These are phyloP conservation scores for Camelina hispida DNA, from an alignment of 345 rosid species.

Conservation along the genomic window DNA sequence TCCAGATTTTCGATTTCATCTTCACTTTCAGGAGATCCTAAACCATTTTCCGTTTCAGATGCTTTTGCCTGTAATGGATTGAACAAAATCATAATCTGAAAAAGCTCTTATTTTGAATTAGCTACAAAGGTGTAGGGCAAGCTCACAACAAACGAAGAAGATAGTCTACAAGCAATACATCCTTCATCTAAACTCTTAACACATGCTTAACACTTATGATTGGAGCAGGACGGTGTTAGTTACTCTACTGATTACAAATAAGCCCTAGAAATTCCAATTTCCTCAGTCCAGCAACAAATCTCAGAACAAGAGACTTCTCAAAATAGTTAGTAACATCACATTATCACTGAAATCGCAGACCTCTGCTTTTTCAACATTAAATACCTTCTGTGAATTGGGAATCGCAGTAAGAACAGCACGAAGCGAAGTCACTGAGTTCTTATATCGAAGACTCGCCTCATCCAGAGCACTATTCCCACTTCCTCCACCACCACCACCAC, in stretches of 20 bases:
- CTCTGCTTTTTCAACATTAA: background rate
- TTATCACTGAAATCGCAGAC: background rate
- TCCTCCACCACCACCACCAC: constrained; percentile 51
- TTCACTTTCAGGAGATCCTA: constrained; percentile 54
- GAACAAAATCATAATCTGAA: background rate
- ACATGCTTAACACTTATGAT: background rate
- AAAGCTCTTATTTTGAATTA: constrained; percentile 2
- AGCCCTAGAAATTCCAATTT: constrained; percentile 11
- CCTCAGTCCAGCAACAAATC: constrained; percentile 11
- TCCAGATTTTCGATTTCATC: constrained; percentile 73
- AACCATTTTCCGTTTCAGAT: constrained; percentile 51
- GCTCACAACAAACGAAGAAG: background rate
- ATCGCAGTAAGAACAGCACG: constrained; percentile 82
- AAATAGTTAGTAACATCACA: background rate
- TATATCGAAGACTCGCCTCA: constrained; percentile 81
- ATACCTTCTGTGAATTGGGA: constrained; percentile 79
- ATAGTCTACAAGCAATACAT: constrained; percentile 21
- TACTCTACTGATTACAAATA: background rate
- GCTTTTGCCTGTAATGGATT: constrained; percentile 55
- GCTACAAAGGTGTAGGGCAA: background rate
- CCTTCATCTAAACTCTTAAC: constrained; percentile 5
- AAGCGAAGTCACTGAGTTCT: constrained; percentile 87
- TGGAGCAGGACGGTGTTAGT: constrained; percentile 5
- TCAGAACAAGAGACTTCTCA: constrained; percentile 1
- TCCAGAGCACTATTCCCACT: constrained; percentile 74